Evolutionary conservation across 345 rosid species (phyloP).

Genomic region (Carallia pectinifolia): DNA sequence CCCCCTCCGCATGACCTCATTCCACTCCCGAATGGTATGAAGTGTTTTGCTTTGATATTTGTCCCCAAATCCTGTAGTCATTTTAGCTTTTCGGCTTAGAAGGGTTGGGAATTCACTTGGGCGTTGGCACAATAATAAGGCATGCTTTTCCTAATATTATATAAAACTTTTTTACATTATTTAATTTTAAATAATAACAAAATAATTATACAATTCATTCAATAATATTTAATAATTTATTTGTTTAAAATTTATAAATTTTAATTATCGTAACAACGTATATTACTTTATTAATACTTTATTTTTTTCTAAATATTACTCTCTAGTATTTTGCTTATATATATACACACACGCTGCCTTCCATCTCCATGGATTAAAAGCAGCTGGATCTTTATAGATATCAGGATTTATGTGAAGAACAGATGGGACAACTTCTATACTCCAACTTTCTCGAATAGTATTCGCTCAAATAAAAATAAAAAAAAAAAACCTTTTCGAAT

Average conservation of each 20-base stretch:
- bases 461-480: not conserved
- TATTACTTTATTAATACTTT: too few relatives aligned
- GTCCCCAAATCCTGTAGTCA: constrained; percentile 15
- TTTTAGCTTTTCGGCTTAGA: too few relatives aligned
- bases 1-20: constrained; percentile 25
- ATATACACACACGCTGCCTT: constrained; percentile 4
- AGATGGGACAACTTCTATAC: constrained; percentile 17
- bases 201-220: too few relatives aligned
- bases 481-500: constrained; percentile 24
- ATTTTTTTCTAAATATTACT: too few relatives aligned
- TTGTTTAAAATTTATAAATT: too few relatives aligned
- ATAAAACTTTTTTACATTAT: too few relatives aligned
- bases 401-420: constrained; percentile 26
- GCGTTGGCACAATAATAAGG: not conserved
- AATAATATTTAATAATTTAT: too few relatives aligned
- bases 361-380: constrained; percentile 33
- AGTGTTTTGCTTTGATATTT: constrained; percentile 13
- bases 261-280: too few relatives aligned
- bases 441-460: constrained; percentile 32
- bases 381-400: constrained; percentile 22
- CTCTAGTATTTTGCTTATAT: too few relatives aligned
- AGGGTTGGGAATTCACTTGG: too few relatives aligned
- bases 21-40: constrained; percentile 27
- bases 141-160: constrained; percentile 15
- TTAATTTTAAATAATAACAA: too few relatives aligned